These are phyloP conservation scores for Pontederia paniculata DNA, from an alignment of 176 grass and related monocot genomes.

Conservation along the genomic window DNA sequence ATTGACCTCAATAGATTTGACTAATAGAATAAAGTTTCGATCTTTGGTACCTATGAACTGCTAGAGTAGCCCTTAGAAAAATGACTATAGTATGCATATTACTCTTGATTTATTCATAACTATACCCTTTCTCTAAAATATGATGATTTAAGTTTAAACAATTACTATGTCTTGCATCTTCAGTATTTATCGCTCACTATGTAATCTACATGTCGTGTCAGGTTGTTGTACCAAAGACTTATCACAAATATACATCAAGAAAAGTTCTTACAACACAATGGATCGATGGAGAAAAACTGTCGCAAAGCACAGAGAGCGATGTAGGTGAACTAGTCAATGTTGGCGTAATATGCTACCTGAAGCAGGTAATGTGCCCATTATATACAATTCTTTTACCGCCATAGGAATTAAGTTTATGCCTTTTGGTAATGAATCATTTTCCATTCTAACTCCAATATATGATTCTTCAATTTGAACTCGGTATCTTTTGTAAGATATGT, in stretches of 20 bases:
- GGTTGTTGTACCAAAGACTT: slow-evolving; percentile 91
- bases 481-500: no score
- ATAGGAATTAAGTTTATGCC: no score
- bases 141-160: background rate
- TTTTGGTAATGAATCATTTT: no score
- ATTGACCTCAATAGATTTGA: no score
- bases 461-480: no score
- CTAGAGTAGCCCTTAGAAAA: no score
- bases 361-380: slow-evolving; percentile 45
- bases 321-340: slow-evolving; percentile 90
- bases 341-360: slow-evolving; percentile 99
- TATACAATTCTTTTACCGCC: no score
- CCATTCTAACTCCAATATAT: no score
- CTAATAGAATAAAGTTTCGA: no score
- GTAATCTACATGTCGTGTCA: slow-evolving; percentile 18
- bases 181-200: background rate
- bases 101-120: no score
- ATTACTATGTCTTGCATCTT: background rate
- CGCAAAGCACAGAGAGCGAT: slow-evolving; percentile 83
- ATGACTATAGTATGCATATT: no score
- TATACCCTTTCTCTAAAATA: background rate
- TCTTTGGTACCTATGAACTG: no score
- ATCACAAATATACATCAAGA: slow-evolving; percentile 78
- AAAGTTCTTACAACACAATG: slow-evolving; percentile 89
- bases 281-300: slow-evolving; percentile 88